Conservation (phyloP, 768 basidiomycete genomes). For the Tricholoma sp. region DNA sequence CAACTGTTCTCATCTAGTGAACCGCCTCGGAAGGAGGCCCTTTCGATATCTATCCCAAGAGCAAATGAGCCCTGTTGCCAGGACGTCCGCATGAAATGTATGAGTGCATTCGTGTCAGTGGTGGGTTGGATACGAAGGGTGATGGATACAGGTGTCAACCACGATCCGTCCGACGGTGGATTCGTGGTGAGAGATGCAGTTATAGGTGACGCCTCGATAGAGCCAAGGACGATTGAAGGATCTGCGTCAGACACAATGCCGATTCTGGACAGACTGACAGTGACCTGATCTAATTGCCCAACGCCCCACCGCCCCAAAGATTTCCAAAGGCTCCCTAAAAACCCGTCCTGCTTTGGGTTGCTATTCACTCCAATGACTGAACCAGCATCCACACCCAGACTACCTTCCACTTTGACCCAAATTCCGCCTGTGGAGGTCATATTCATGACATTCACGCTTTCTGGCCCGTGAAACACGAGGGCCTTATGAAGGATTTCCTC, state of each 20-base stretch:
- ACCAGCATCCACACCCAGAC: slow-evolving; percentile 67
- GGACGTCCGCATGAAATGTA: slow-evolving; percentile 48
- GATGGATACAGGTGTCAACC: slow-evolving; percentile 53
- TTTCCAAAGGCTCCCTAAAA: slow-evolving; percentile 53
- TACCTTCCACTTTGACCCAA: slow-evolving; percentile 52
- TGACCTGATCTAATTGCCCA: slow-evolving; percentile 46
- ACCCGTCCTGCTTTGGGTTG: slow-evolving; percentile 35
- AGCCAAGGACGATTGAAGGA: slow-evolving; percentile 36
- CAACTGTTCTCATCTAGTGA: slow-evolving; percentile 37
- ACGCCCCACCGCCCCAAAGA: slow-evolving; percentile 66
- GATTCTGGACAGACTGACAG: slow-evolving; percentile 50
- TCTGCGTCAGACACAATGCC: slow-evolving; percentile 41
- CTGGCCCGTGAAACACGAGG: slow-evolving; percentile 55
- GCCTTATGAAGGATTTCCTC: slow-evolving; percentile 54
- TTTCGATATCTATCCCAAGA: slow-evolving; percentile 37
- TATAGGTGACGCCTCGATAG: slow-evolving; percentile 43
- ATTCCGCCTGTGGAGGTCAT: slow-evolving; percentile 52
- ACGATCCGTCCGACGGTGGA: slow-evolving; percentile 45
- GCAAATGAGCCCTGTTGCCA: slow-evolving; percentile 52
- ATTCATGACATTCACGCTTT: slow-evolving; percentile 56
- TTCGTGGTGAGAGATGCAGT: slow-evolving; percentile 52
- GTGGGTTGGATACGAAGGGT: slow-evolving; percentile 51
- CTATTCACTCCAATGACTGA: slow-evolving; percentile 50
- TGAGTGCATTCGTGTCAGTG: slow-evolving; percentile 40
- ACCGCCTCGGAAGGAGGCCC: slow-evolving; percentile 50